Percentiles rank a stretch among this genome's conserved stretches.
These are phyloP conservation scores for Chaetomium sp. DNA, from an alignment of 2,329 filamentous ascomycete species.

Conservation along the genomic window DNA sequence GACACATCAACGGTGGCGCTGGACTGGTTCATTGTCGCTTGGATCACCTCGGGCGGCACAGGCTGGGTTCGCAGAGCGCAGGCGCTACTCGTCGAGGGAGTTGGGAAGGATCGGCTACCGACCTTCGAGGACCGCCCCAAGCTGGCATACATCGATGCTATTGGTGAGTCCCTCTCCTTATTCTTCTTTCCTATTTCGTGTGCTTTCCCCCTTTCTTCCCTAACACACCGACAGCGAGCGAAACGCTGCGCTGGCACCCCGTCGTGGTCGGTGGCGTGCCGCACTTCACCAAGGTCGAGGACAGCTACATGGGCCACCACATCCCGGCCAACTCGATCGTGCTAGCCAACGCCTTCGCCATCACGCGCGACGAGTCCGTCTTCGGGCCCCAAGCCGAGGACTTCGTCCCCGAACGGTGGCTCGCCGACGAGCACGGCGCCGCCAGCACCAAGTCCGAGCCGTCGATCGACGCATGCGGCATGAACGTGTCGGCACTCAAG, in stretches of 20 bases:
- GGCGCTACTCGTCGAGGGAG: not conserved
- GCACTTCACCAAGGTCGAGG: slow-evolving; percentile 42
- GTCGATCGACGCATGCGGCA: not conserved
- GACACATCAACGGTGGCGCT: slow-evolving; percentile 38
- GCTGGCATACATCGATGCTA: not conserved
- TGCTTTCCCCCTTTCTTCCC: not conserved
- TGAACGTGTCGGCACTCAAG: slow-evolving; percentile 30
- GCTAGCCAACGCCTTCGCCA: slow-evolving; percentile 47
- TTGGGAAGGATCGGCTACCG: not conserved
- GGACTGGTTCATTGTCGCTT: not conserved
- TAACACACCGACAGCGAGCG: slow-evolving; percentile 38
- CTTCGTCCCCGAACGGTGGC: slow-evolving; percentile 43
- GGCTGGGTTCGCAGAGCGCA: not conserved
- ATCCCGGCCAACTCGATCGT: slow-evolving; percentile 50
- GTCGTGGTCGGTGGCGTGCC: slow-evolving; percentile 44
- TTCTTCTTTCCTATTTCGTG: no score
- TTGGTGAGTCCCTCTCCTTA: not conserved
- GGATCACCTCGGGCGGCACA: not conserved
- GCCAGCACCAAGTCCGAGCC: not conserved
- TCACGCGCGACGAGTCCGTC: slow-evolving; percentile 39
- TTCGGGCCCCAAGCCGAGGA: slow-evolving; percentile 43
- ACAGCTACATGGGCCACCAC: slow-evolving; percentile 43
- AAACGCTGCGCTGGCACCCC: slow-evolving; percentile 50
- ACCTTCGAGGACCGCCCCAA: not conserved
- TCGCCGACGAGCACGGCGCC: slow-evolving; percentile 21